Evolutionary conservation across 2,329 filamentous ascomycete genomes (phyloP), one percentile per base, ranked within the genome.

Genomic region (Neonectria ditissima): DNA sequence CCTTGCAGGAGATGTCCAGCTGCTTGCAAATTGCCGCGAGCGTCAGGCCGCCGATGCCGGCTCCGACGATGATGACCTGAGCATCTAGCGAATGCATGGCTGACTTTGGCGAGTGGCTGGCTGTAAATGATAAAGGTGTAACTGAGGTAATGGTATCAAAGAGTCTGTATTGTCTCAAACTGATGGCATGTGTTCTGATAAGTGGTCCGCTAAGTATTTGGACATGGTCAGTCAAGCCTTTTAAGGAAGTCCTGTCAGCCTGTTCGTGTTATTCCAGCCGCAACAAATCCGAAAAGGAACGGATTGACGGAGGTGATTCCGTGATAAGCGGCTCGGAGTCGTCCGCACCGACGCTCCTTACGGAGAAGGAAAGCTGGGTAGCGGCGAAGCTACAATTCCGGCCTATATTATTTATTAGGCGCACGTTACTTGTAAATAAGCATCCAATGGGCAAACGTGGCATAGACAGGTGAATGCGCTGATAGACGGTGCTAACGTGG

Each of bases 31-130:
- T 55, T n/a, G 59, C 45, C 2, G 59, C 59, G n/a, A 62, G 59
- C 34, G 59, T 62, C 32, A 62, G 59, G 37, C 59, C 59, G 13
- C 59, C 59, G 20, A 62, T 62, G 39, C 59, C 59, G 3, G 59
- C 59, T n/a, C 59, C 53, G 39, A 62, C 59, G 10, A 62, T 56
- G 47, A 62, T 62, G 59, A 62, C 43, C 41, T 62, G 37, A 48
- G 59, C 53, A 32, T 56, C 59, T 22, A 62, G 44, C 14, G 58
- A 50, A 18, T 55, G 51, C 53, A 62, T 62, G 37, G 20, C 34
- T 62, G 30, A 34, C 9, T 53, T 37, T 59, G 26, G 28, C 11
- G 10, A 32, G 16, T 32, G 10, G 47, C 28, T 34, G 26, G 24
- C 24, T 26, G 30, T 18, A 32, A 34, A 34, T 22, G 14, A 24